Conservation (phyloP, 441 rosid species). For the Arabidopsis lyrata region DNA sequence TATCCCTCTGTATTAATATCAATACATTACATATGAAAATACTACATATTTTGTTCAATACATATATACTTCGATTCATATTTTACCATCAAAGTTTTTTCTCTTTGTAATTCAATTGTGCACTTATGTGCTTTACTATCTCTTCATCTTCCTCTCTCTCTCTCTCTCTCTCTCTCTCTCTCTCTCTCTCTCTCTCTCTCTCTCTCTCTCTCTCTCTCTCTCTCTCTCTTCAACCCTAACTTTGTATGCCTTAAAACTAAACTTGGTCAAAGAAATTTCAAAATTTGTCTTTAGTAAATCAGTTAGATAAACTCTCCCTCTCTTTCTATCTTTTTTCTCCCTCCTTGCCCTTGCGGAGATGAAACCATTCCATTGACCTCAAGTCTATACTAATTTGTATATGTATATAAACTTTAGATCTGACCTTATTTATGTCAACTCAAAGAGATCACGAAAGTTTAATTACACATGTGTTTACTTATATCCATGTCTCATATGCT, state of each 20-base stretch:
- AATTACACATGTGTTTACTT: conserved; percentile 14
- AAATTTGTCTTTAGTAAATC: conserved; percentile 2
- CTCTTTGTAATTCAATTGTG: conserved; percentile 21
- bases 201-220: too few relatives aligned
- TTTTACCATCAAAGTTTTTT: not conserved
- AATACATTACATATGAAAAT: conserved; percentile 9
- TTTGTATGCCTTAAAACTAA: conserved; percentile 22
- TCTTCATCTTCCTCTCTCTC: conserved; percentile 14
- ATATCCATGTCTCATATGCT: conserved; percentile 16
- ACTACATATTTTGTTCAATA: too few relatives aligned
- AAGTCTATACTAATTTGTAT: conserved; percentile 15
- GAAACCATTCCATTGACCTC: conserved; percentile 16
- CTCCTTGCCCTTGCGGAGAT: conserved; percentile 11
- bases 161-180: too few relatives aligned
- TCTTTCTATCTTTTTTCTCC: not conserved
- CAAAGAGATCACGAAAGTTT: conserved; percentile 30
- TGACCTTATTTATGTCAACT: conserved; percentile 39
- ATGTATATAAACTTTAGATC: conserved; percentile 29
- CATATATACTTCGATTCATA: not conserved
- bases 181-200: too few relatives aligned
- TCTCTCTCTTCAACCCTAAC: conserved; percentile 20
- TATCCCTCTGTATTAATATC: conserved; percentile 20
- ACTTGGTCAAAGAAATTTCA: conserved; percentile 17
- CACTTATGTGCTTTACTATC: conserved; percentile 21
- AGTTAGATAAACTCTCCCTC: conserved; percentile 5